phyloP scores from a whole-genome alignment of 176 grass and related monocot genomes.

The sorghum (Sorghum bicolor) region Sorghum_bicolor_NCBIv3 NC_012871.2:9594001-9594500 shows the following conservation, averaged over 20 bases:
- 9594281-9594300: conserved; percentile 9
- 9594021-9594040: conserved; percentile 88
- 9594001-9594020: conserved; percentile 52
- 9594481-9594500: not conserved
- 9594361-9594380: not conserved
- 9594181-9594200: not conserved
- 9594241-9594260: not conserved
- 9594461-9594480: not conserved
- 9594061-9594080: conserved; percentile 57
- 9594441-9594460: conserved; percentile 6
- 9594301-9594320: not conserved
- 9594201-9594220: not conserved
- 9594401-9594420: not conserved
- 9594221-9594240: not conserved
- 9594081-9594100: conserved; percentile 29
- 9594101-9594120: conserved; percentile 10
- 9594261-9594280: not conserved
- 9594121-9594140: conserved; percentile 14
- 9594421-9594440: not conserved
- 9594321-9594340: conserved; percentile 6
- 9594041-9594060: conserved; percentile 78
- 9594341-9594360: not conserved
- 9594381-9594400: not conserved
- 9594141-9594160: not conserved
- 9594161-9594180: not conserved